Percentiles rank a stretch among this genome's conserved stretches.
These are phyloP conservation scores for Neospora caninum DNA, from an alignment of 169 alveolate species.

Conservation along the genomic window DNA sequence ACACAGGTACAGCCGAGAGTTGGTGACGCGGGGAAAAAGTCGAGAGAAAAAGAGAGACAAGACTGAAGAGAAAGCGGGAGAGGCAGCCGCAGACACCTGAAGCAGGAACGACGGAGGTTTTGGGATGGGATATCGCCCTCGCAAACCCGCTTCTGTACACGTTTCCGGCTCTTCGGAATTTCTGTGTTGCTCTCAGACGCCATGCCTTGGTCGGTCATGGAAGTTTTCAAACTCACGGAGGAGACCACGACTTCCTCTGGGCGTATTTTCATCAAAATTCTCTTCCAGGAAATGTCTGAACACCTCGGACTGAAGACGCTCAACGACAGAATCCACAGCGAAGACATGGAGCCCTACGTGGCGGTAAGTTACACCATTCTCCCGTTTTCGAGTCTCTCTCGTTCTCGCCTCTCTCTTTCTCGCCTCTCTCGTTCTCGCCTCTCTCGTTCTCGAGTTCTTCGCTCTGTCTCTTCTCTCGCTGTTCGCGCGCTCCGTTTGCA, in stretches of 20 bases:
- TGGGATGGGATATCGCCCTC: too few relatives aligned
- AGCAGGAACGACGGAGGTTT: too few relatives aligned
- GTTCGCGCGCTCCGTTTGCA: not conserved
- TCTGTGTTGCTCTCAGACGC: conserved; percentile 71
- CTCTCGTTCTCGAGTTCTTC: not conserved
- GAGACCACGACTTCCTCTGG: conserved; percentile 97
- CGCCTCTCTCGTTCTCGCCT: not conserved
- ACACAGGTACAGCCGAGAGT: too few relatives aligned
- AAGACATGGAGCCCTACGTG: not conserved
- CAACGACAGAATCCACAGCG: conserved; percentile 30
- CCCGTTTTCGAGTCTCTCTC: not conserved
- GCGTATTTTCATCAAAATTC: conserved; percentile 96
- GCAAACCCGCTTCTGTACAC: too few relatives aligned
- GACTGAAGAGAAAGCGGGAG: not conserved
- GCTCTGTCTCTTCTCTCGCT: not conserved
- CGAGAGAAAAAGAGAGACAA: not conserved
- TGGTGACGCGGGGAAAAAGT: too few relatives aligned
- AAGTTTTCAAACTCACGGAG: conserved; percentile 93
- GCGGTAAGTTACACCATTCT: not conserved
- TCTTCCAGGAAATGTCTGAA: conserved; percentile 94
- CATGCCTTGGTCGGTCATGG: conserved; percentile 90
- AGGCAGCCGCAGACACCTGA: too few relatives aligned
- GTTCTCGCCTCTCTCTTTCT: not conserved
- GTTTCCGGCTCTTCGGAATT: too few relatives aligned
- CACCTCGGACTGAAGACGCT: conserved; percentile 46